A percentile compares a stretch with the other conserved stretches of the same genome.
These are phyloP conservation scores for Solanum chiquidenum DNA, from an alignment of 257 asterid genomes.

Conservation along the genomic window DNA sequence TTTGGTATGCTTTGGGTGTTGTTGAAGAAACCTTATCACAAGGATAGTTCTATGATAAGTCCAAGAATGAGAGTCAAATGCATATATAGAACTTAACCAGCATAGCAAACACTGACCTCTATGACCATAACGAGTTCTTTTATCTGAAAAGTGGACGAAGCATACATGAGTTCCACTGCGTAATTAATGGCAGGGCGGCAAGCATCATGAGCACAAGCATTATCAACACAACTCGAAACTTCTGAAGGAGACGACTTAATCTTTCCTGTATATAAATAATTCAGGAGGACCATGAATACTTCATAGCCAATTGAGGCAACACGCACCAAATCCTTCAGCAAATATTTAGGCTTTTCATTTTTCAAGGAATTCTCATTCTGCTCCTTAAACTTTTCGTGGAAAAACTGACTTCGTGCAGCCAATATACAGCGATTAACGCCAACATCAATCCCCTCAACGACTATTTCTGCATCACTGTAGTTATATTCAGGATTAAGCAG, in stretches of 20 bases:
- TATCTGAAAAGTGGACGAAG: constrained; percentile 66
- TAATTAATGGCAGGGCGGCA: constrained; percentile 77
- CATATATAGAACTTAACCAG: neutral
- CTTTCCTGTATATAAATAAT: constrained; percentile 66
- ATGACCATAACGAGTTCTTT: constrained; percentile 60
- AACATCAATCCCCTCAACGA: constrained; percentile 48
- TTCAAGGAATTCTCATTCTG: neutral
- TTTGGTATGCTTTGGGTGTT: neutral
- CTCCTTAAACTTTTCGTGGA: constrained; percentile 1
- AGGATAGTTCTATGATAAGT: neutral
- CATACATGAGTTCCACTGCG: constrained; percentile 81
- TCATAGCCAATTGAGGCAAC: constrained; percentile 47
- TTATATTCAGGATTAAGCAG: constrained; percentile 43
- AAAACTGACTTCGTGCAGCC: constrained; percentile 60
- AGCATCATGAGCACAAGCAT: constrained; percentile 64
- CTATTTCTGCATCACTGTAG: constrained; percentile 65
- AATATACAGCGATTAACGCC: constrained; percentile 74
- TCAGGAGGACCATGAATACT: constrained; percentile 36
- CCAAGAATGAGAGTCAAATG: neutral
- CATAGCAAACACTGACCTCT: constrained; percentile 37
- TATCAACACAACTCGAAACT: constrained; percentile 77
- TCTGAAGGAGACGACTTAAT: constrained; percentile 48
- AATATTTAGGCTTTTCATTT: constrained; percentile 47
- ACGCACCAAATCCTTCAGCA: constrained; percentile 39
- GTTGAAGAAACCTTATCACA: neutral